phyloP scores from a whole-genome alignment of 495 filamentous ascomycete genomes.

The Talaromyces stipitatus region DNA sequence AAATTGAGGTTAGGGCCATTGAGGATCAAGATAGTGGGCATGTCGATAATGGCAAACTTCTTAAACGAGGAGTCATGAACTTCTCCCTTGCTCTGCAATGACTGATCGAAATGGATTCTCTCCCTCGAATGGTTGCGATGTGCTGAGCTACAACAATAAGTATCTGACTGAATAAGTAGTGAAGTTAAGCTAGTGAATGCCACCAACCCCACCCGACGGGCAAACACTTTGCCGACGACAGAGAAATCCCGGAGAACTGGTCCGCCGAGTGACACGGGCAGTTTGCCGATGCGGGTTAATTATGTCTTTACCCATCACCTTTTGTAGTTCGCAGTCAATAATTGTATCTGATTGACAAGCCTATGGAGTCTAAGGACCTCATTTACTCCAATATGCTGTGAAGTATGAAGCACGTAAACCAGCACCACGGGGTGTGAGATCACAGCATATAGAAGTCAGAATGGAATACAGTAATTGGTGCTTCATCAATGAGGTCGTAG shows the following conservation, averaged over 20 bases:
- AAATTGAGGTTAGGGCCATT: constrained; percentile 66
- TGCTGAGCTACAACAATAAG: too few species aligned
- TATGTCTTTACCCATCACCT: too few species aligned
- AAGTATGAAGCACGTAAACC: background rate
- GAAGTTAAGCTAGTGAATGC: background rate
- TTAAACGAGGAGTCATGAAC: background rate
- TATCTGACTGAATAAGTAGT: too few species aligned
- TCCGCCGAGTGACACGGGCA: constrained; percentile 48
- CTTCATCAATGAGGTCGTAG: background rate
- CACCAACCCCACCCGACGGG: background rate
- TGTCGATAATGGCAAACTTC: background rate
- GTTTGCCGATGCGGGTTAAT: constrained; percentile 47
- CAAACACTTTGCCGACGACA: background rate
- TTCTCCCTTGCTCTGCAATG: too few species aligned
- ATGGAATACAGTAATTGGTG: background rate
- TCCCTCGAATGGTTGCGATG: too few species aligned
- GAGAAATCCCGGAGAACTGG: constrained; percentile 10
- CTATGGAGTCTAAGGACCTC: too few species aligned
- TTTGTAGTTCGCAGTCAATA: background rate
- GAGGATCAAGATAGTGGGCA: constrained; percentile 49
- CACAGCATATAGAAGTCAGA: background rate
- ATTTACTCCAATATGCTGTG: background rate
- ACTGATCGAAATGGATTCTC: too few species aligned
- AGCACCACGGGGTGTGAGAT: background rate
- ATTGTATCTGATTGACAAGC: background rate